phyloP scores from a whole-genome alignment of 2,329 filamentous ascomycete genomes.

The Trichoderma koningii region DNA sequence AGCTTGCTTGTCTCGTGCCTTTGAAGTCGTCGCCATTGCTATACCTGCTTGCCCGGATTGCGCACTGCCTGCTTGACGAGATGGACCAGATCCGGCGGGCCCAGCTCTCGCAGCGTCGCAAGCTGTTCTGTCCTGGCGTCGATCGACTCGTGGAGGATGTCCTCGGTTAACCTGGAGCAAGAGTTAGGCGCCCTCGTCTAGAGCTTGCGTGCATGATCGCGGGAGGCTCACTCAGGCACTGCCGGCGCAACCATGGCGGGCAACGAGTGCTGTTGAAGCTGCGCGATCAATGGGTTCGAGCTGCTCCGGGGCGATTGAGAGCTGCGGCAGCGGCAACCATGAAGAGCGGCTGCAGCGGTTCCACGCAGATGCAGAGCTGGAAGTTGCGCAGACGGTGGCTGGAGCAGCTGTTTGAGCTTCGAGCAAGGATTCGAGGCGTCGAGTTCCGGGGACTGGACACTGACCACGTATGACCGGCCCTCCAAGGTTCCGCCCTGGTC shows the following conservation, averaged over 20 bases:
- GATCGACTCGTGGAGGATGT: constrained; percentile 86
- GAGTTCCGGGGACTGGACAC: neutral
- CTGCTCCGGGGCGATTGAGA: neutral
- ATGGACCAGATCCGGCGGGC: constrained; percentile 93
- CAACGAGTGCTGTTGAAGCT: constrained; percentile 29
- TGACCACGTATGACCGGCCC: constrained; percentile 25
- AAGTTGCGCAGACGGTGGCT: constrained; percentile 20
- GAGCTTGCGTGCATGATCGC: neutral
- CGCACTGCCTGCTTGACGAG: constrained; percentile 73
- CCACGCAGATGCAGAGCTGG: neutral
- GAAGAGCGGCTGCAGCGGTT: neutral
- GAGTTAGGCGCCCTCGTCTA: constrained; percentile 31
- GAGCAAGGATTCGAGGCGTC: constrained; percentile 15
- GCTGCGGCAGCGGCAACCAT: neutral
- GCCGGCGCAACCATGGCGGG: constrained; percentile 69
- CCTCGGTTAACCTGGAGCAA: constrained; percentile 78
- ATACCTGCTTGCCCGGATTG: constrained; percentile 59
- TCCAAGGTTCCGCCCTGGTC: neutral
- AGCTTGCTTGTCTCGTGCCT: constrained; percentile 11
- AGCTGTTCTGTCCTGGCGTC: constrained; percentile 91
- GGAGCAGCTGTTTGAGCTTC: constrained; percentile 22
- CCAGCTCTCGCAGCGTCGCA: constrained; percentile 82
- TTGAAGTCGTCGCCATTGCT: constrained; percentile 13
- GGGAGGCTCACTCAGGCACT: constrained; percentile 67
- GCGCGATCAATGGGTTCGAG: constrained; percentile 29